These are phyloP conservation scores for Phellopilus nigrolimitatus DNA, from an alignment of 1,284 basidiomycete species.

Conservation along the genomic window DNA sequence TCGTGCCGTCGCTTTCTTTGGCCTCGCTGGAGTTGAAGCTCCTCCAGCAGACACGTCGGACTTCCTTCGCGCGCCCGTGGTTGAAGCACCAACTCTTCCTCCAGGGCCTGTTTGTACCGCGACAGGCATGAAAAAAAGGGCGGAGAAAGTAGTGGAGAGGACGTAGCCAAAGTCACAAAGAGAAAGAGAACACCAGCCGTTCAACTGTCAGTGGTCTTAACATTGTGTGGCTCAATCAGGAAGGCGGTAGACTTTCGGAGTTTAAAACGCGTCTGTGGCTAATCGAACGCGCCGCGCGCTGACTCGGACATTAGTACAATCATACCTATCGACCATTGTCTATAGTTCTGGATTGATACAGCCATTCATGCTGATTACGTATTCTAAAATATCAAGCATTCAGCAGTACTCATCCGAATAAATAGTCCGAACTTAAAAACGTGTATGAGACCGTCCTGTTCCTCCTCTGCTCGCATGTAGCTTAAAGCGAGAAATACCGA, in stretches of 20 bases:
- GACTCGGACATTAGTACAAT: too few relatives aligned
- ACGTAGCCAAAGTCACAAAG: neutral
- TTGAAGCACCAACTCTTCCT: constrained; percentile 4
- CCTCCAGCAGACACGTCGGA: constrained; percentile 38
- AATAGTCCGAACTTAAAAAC: too few relatives aligned
- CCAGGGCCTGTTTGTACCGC: constrained; percentile 14
- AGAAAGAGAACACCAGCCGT: neutral
- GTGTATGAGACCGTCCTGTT: too few relatives aligned
- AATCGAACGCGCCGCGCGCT: neutral
- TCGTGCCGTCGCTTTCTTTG: constrained; percentile 58
- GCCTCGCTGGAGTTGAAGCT: constrained; percentile 36
- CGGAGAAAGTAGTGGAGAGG: neutral
- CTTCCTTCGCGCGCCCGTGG: constrained; percentile 28
- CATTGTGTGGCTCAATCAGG: neutral
- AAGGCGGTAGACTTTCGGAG: neutral
- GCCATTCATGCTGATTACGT: too few relatives aligned
- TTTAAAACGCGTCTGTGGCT: constrained; percentile 12
- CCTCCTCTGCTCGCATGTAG: too few relatives aligned
- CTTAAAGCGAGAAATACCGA: too few relatives aligned
- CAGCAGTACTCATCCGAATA: too few relatives aligned
- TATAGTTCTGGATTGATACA: too few relatives aligned
- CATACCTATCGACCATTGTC: too few relatives aligned
- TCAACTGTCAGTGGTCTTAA: constrained; percentile 5
- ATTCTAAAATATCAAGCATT: too few relatives aligned
- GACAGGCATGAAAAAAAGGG: constrained; percentile 11